A percentile compares a stretch with the other conserved stretches of the same genome.
Evolutionary conservation across 495 filamentous ascomycete species (phyloP).

Genomic region (Xylaria scruposa): DNA sequence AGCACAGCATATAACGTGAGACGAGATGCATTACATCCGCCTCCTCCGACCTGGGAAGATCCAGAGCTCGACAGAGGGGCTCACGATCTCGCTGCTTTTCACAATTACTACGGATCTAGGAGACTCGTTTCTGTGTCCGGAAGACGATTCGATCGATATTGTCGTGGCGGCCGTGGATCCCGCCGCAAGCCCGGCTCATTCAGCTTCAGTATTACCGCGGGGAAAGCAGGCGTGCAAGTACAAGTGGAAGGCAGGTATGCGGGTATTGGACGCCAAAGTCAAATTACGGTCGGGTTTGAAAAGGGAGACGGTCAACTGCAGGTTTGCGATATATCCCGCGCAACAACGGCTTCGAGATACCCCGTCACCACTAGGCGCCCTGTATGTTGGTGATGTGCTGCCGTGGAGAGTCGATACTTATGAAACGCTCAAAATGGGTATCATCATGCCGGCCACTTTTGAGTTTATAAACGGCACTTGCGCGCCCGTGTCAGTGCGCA

Average conservation of each 20-base stretch:
- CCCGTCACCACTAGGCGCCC: constrained; percentile 30
- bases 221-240: constrained; percentile 2
- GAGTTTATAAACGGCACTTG: constrained; percentile 39
- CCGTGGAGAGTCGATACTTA: constrained; percentile 26
- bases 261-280: constrained; percentile 50
- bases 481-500: constrained; percentile 45
- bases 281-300: constrained; percentile 34
- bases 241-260: constrained; percentile 49
- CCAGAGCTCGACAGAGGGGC: constrained; percentile 43
- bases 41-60: constrained; percentile 70
- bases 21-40: constrained; percentile 74
- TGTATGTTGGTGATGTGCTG: constrained; percentile 42
- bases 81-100: constrained; percentile 55
- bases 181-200: neutral
- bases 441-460: constrained; percentile 48
- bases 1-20: neutral
- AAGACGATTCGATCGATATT: constrained; percentile 62
- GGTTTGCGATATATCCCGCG: constrained; percentile 46
- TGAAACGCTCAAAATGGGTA: constrained; percentile 33
- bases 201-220: constrained; percentile 8
- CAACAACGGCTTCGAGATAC: constrained; percentile 25
- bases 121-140: constrained; percentile 77
- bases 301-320: constrained; percentile 36
- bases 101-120: constrained; percentile 92
- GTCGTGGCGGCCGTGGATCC: constrained; percentile 57